Evolutionary conservation across 2,329 filamentous ascomycete species (phyloP), one percentile per base, ranked within the genome.

Genomic region (Nothophoma quercina): DNA sequence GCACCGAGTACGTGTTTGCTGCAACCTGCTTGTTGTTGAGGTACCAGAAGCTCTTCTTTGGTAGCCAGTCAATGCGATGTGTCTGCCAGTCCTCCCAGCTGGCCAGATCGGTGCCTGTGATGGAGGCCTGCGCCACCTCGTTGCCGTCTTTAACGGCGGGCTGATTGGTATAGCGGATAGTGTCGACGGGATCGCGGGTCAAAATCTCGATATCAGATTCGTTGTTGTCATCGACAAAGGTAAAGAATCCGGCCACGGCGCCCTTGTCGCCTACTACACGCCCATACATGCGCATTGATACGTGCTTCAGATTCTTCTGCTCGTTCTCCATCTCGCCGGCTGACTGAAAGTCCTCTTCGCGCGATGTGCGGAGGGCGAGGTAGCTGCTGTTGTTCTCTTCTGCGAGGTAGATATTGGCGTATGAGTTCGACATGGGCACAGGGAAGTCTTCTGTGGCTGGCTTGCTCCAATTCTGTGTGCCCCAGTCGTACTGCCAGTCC

Each of bases 61-160:
- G 77, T 1, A 80, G 79, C 85, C 85, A 87, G 68, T 87, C 85
- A 35, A 87, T 77, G 19, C 85, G 77, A 64, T 87, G 82, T 2
- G 81, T 79, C 19, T 82, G 78, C 83, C 84, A 87, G 22, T 82
- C 75, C 40, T 80, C 76, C 82, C 83, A 85, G 22, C 71, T 68
- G 15, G 74, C 56, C 1, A 84, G 79, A 32, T 82, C 67, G 2
- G 76, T 81, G 9, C 74, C 76, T 56, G 81, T 82, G 7, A 72
- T 63, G 1, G 82, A 83, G 1, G 84, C 79, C 21, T 73, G 66
- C 4, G 76, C 65, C 34, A 83, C 70, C 25, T 79, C 75, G 28
- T 79, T 71, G 23, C 78, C 79, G 8, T 74, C 67, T 10, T 73
- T 71, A 49, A 81, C 79, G 0, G 81, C 75, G 0, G 84, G 84